Conservation (phyloP, 2,329 filamentous ascomycete species). For the Fusarium musae region DNA sequence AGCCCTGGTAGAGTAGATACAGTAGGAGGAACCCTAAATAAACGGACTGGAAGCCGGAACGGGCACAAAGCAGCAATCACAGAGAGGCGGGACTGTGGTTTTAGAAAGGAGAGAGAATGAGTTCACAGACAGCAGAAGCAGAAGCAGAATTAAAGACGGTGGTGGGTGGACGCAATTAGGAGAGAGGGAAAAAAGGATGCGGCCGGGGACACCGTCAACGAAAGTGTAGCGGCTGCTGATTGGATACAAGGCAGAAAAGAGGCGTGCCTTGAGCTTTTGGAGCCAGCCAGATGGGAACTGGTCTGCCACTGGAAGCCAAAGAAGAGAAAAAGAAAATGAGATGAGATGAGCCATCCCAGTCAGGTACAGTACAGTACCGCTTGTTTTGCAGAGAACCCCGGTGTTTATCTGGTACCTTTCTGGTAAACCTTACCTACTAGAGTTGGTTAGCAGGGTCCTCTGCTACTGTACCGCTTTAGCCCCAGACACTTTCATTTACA, state of each 20-base stretch:
- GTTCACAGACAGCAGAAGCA: slow-evolving; percentile 1
- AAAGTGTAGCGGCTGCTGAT: slow-evolving; percentile 17
- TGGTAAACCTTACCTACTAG: slow-evolving; percentile 12
- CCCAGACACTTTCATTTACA: slow-evolving; percentile 28
- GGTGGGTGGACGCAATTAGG: background rate
- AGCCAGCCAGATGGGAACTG: slow-evolving; percentile 28
- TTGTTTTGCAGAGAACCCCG: slow-evolving; percentile 1
- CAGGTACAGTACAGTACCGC: slow-evolving; percentile 8
- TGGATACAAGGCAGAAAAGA: slow-evolving; percentile 21
- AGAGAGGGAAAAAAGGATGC: slow-evolving; percentile 14
- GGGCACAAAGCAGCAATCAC: background rate
- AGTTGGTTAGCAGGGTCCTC: slow-evolving; percentile 23
- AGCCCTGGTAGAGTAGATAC: slow-evolving; percentile 6
- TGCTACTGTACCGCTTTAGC: slow-evolving; percentile 27
- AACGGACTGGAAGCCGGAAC: slow-evolving; percentile 21
- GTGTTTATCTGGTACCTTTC: slow-evolving; percentile 10
- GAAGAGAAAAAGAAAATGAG: slow-evolving; percentile 32
- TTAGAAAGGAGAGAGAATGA: slow-evolving; percentile 18
- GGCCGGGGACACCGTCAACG: slow-evolving; percentile 37
- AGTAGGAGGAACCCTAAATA: slow-evolving; percentile 30
- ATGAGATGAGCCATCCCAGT: slow-evolving; percentile 26
- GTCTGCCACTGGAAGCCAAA: slow-evolving; percentile 27
- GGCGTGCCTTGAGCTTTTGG: slow-evolving; percentile 24
- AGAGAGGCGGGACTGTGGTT: slow-evolving; percentile 6
- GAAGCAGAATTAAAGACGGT: slow-evolving; percentile 2